A percentile compares a stretch with the other conserved stretches of the same genome.
These are phyloP conservation scores for Tulasnella sp. DNA, from an alignment of 768 basidiomycete species.

Conservation along the genomic window DNA sequence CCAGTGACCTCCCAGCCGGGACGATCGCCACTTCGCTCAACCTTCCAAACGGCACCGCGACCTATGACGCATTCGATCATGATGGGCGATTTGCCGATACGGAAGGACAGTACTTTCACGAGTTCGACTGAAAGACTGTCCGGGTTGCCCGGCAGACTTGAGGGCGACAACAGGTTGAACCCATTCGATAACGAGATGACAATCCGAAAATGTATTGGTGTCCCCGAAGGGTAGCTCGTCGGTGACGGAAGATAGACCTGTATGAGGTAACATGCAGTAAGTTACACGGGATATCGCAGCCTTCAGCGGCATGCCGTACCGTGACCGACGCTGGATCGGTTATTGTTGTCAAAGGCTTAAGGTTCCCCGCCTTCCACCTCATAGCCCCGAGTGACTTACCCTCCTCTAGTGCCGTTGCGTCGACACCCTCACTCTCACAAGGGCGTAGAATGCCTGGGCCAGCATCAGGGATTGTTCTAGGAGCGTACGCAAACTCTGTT, in stretches of 20 bases:
- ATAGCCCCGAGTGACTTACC: background rate
- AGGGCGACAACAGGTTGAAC: background rate
- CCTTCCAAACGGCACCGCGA: background rate
- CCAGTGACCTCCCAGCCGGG: background rate
- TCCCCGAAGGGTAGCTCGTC: constrained; percentile 5
- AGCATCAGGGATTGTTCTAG: background rate
- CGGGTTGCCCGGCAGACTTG: background rate
- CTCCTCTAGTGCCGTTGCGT: background rate
- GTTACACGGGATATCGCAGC: background rate
- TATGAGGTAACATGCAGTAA: background rate
- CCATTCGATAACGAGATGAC: background rate
- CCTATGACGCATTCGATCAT: background rate
- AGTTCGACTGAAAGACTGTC: background rate
- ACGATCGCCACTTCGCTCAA: background rate
- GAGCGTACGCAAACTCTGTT: background rate
- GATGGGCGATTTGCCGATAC: background rate
- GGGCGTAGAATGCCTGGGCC: background rate
- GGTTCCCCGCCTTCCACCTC: background rate
- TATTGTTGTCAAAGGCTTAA: background rate
- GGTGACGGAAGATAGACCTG: constrained; percentile 14
- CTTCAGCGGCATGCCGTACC: background rate
- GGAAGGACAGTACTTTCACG: background rate
- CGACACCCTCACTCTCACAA: background rate
- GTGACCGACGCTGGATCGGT: background rate
- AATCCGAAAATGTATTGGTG: constrained; percentile 2